Evolutionary conservation across 176 grass and related monocot genomes (phyloP).

Genomic region (Calamus simplicifolius): DNA sequence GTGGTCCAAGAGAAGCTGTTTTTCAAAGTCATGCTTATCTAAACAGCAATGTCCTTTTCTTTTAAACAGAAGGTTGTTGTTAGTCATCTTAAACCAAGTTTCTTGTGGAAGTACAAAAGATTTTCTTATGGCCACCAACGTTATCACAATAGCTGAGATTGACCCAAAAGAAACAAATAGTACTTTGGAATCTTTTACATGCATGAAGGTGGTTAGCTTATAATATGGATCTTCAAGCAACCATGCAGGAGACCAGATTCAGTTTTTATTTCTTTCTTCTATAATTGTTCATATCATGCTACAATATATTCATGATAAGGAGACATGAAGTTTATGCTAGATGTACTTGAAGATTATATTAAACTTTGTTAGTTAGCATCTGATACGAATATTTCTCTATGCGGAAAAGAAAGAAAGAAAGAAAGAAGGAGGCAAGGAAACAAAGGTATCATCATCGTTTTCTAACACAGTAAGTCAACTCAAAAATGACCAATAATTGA

Average conservation of each 20-base stretch:
- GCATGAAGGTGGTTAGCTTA: not conserved
- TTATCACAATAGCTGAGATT: constrained; percentile 29
- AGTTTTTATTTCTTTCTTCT: constrained; percentile 1
- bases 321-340: not conserved
- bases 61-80: not conserved
- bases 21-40: too few species aligned
- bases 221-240: constrained; percentile 21
- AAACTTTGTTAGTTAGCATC: constrained; percentile 23
- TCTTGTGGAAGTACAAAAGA: not conserved
- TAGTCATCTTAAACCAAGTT: not conserved
- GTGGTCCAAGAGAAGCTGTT: too few species aligned
- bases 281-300: constrained; percentile 12
- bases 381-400: constrained; percentile 13
- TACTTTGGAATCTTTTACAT: constrained; percentile 30
- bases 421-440: too few species aligned
- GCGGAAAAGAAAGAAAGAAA: not conserved
- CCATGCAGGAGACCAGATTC: constrained; percentile 13
- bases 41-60: too few species aligned
- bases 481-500: not conserved
- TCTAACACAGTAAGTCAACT: constrained; percentile 9
- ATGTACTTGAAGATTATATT: constrained; percentile 20
- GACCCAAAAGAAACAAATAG: constrained; percentile 33
- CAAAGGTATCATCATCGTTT: not conserved
- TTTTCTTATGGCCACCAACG: constrained; percentile 3
- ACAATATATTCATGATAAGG: constrained; percentile 24